Evolutionary conservation across 345 rosid species (phyloP), one percentile per base, ranked within the genome.

Genomic region (Aethionema arabicum): DNA sequence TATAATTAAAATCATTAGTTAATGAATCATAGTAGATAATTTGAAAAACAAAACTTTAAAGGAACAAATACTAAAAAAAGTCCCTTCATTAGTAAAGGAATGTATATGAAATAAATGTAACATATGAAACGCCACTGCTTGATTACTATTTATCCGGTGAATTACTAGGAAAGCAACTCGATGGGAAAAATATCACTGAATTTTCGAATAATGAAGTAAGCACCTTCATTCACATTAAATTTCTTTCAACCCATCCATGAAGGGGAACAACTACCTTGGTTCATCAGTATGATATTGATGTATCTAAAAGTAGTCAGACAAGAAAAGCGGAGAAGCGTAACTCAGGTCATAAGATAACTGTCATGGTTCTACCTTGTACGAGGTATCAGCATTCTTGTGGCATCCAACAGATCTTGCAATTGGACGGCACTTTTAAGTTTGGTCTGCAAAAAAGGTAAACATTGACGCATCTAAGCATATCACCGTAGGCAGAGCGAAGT

Each of bases 361-460:
- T 47, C 27, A 59, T 27, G 35, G 59, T 36, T 46, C 69, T 81
- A 93, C 99, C 99, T 85, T 72, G 88, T 52, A 72, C 97, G 95
- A 66, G 99, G 99, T 37, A 95, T 80, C 71, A 95, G 85, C 73
- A 78, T 86, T 69, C 99, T 80, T 53, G 99, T 95, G 63, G 99
- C 99, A 82, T 95, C 99, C 74, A 95, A 71, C 66, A 95, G 74
- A 81, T 95, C 99, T 95, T 95, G 99, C 82, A 95, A 69, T 74
- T 95, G 86, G 57, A 95, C 70, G 4, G 98, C 99, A 75, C 82
- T 95, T 83, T 95, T 95, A 62, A 90, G 98, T 78, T 95, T 95
- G 57, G 97, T 93, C 99, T 93, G 84, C 69, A 58, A 75, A 54
- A 61, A 58, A 46, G n/a, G 43, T 55, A 21, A 52, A 63, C 44